Evolutionary conservation across 1,284 basidiomycete genomes (phyloP).

Genomic region (Boletus sp.): DNA sequence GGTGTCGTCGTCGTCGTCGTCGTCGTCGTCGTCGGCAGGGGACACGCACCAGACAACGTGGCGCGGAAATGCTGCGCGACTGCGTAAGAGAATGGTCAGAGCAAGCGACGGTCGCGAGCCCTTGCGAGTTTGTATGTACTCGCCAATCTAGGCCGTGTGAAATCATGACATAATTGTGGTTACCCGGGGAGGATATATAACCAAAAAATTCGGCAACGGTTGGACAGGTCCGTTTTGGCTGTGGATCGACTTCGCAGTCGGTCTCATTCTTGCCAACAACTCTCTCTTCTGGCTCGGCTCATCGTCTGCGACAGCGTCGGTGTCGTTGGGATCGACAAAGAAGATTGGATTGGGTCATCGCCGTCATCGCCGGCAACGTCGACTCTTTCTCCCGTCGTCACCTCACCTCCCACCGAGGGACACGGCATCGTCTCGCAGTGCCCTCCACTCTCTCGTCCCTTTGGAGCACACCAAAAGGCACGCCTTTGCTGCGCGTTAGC

Average conservation of each 20-base stretch:
- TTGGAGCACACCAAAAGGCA: constrained; percentile 62
- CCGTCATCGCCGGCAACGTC: constrained; percentile 23
- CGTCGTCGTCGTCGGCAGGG: constrained; percentile 4
- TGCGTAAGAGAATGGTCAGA: constrained; percentile 13
- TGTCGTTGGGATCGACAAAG: constrained; percentile 39
- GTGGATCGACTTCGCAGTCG: constrained; percentile 47
- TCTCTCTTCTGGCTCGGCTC: constrained; percentile 36
- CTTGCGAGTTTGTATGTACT: not conserved
- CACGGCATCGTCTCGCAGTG: constrained; percentile 18
- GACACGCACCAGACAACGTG: constrained; percentile 17
- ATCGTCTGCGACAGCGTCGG: constrained; percentile 41
- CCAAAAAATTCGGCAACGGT: constrained; percentile 20
- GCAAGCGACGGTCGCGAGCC: too few relatives aligned
- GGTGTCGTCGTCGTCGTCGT: not conserved
- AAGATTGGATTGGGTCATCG: constrained; percentile 26
- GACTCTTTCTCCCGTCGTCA: constrained; percentile 11
- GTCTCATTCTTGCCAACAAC: constrained; percentile 36
- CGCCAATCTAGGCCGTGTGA: constrained; percentile 23
- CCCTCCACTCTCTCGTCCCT: constrained; percentile 32
- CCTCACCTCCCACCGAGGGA: constrained; percentile 13
- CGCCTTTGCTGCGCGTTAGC: constrained; percentile 88
- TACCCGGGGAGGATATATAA: constrained; percentile 25
- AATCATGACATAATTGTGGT: constrained; percentile 26
- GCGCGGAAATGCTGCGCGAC: constrained; percentile 5
- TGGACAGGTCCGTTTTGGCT: constrained; percentile 32